A percentile compares a stretch with the other conserved stretches of the same genome.
Evolutionary conservation across 352 stramenopile species (phyloP).

Genomic region (Blastocystis sp.): DNA sequence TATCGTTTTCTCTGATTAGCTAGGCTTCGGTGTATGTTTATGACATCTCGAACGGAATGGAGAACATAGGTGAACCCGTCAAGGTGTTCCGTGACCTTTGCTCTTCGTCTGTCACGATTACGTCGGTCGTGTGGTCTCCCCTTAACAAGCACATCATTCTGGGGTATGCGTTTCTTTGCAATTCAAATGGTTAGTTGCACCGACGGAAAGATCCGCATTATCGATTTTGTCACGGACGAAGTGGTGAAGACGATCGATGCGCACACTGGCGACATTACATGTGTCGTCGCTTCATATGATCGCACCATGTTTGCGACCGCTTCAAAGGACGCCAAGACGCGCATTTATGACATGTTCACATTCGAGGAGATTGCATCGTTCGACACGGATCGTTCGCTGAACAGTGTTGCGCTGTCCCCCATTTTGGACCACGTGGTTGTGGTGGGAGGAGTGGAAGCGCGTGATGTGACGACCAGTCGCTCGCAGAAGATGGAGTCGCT

Average conservation of each 20-base stretch:
- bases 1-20: neutral
- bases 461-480: constrained; percentile 89
- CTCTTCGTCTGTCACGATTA: neutral
- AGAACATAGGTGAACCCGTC: neutral
- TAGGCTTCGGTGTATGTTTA: constrained; percentile 29
- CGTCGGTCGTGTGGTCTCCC: neutral
- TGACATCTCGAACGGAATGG: constrained; percentile 23
- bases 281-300: constrained; percentile 83
- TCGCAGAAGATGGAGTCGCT: constrained; percentile 63
- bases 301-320: constrained; percentile 90
- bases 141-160: constrained; percentile 24
- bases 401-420: constrained; percentile 90
- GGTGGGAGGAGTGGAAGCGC: constrained; percentile 92
- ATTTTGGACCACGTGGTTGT: constrained; percentile 87
- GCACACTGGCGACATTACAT: constrained; percentile 80
- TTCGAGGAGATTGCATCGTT: constrained; percentile 91
- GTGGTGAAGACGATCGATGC: neutral
- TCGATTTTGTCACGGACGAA: neutral
- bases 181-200: neutral
- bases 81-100: neutral
- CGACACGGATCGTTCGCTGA: constrained; percentile 91
- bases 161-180: neutral
- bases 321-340: constrained; percentile 89
- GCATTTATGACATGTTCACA: constrained; percentile 85
- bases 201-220: neutral